Evolutionary conservation across 805 yeast genomes (phyloP), one percentile per base, ranked within the genome.

Genomic region (Wickerhamiella parazyma): DNA sequence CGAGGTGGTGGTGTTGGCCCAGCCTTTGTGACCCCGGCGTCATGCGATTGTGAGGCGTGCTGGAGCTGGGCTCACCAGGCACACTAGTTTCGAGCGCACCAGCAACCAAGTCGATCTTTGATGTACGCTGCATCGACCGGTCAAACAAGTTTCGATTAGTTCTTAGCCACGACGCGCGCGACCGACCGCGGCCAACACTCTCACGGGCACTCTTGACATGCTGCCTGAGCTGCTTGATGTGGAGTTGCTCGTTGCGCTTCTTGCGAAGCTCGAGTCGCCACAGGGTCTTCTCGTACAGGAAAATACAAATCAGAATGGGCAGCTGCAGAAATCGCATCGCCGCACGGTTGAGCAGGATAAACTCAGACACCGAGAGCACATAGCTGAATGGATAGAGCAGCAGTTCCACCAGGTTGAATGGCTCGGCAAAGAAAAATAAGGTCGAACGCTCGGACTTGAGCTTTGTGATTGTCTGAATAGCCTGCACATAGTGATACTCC

Each of bases 401-500:
- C 57, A 58, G 55, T 21, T 55, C 61, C 17, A 64, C 20, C 12
- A 62, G 45, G 37, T 62, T 64, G 36, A 62, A 55, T 35, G 64
- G 70, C 52, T 61, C 59, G 17, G 62, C 55, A 45, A 57, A 62
- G 35, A 61, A 54, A 49, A 64, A 60, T 18, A 61, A 50, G 19
- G 56, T 54, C 33, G 62, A 58, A 2, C 63, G 56, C 46, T 62
- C 65, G 9, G 61, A 50, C 46, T 60, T 63, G 46, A 62, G 55
- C 55, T 61, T 61, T 12, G 62, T 55, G 44, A 60, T 54, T 4
- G 63, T 55, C 48, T 62, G 60, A n/a, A 64, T 64, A 0, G 68
- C 64, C 29, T 54, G 57, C 36, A 63, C 44, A 41, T 51, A 64
- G 34, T 61, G 60, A 44, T 62, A 61, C 52, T 64, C 68, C 39